Evolutionary conservation across 768 basidiomycete species (phyloP), one percentile per base, ranked within the genome.

Genomic region (Zangia roseola): DNA sequence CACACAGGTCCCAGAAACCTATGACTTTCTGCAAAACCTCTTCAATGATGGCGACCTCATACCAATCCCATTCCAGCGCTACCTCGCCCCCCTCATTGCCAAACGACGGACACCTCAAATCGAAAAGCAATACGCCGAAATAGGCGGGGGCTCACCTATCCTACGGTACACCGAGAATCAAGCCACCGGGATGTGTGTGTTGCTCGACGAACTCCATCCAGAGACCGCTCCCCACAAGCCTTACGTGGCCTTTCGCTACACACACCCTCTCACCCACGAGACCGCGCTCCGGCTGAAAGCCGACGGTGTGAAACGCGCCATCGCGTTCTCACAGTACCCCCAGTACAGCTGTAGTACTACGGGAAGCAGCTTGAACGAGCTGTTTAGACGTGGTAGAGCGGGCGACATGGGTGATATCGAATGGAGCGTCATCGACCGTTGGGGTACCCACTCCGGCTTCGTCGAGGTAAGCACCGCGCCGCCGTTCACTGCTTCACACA

Each of bases 331-430:
- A 4, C 97, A 99, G 69, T 99, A 99, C 67, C 97, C 97, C 1
- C 97, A 99, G 68, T 99, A 99, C 69, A 91, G 88, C 62, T 99
- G 97, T 69, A 94, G 91, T 53, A 99, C 97, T 10, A 98, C 97
- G 0, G 97, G 97, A 43, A 97, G 94, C 71, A 94, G 91, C 66
- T 64, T 99, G 63, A 99, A 98, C 61, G 97, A 99, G 67, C 71
- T 99, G 23, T 94, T 81, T 60, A 74, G 87, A 64, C 72, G 69
- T 59, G 80, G 81, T 43, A 81, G 76, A 59, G 71, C 74, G 31
- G 86, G 84, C 24, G 84, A 80, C 45, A 70, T 76, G 56, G 86
- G 78, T 42, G 74, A 75, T 57, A 78, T 99, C 20, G 81, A 92
- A 61, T 99, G 97, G 97, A 95, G 91, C 64, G 94, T 98, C 6